Evolutionary conservation across 2,329 filamentous ascomycete genomes (phyloP).

Genomic region (Albifimbria verrucaria): DNA sequence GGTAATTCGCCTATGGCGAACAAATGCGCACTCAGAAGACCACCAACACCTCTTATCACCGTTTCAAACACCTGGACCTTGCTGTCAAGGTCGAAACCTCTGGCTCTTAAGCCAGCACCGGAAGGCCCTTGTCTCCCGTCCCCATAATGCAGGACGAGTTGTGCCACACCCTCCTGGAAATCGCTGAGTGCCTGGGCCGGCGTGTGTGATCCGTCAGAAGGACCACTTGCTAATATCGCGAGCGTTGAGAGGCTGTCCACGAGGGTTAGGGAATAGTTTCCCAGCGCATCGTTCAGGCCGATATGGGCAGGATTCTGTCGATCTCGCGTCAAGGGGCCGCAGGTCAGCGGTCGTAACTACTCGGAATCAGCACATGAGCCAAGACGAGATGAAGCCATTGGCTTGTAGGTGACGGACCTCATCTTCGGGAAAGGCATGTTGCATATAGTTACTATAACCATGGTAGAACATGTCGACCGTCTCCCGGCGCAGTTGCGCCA

Average conservation of each 20-base stretch:
- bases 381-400: neutral
- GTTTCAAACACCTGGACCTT: slow-evolving; percentile 99
- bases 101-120: slow-evolving; percentile 68
- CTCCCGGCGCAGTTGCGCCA: slow-evolving; percentile 54
- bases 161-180: slow-evolving; percentile 77
- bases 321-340: slow-evolving; percentile 80
- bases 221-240: slow-evolving; percentile 81
- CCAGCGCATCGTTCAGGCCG: slow-evolving; percentile 90
- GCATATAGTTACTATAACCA: slow-evolving; percentile 93
- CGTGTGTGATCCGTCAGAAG: slow-evolving; percentile 35
- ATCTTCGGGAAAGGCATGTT: slow-evolving; percentile 91
- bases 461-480: slow-evolving; percentile 89
- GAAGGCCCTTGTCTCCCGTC: slow-evolving; percentile 70
- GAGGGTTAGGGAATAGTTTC: slow-evolving; percentile 93
- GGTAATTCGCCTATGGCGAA: slow-evolving; percentile 91
- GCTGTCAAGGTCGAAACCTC: slow-evolving; percentile 91
- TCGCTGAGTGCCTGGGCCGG: slow-evolving; percentile 54
- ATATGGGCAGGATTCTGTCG: slow-evolving; percentile 73
- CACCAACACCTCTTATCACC: slow-evolving; percentile 88
- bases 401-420: slow-evolving; percentile 45
- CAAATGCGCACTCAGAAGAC: slow-evolving; percentile 85
- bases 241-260: slow-evolving; percentile 95
- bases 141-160: slow-evolving; percentile 79
- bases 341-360: slow-evolving; percentile 80
- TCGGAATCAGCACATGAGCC: slow-evolving; percentile 10